A percentile compares a stretch with the other conserved stretches of the same genome.
Evolutionary conservation across 371 early-diverging fungal species (phyloP).

Genomic region (Lichtheimia hyalospora): DNA sequence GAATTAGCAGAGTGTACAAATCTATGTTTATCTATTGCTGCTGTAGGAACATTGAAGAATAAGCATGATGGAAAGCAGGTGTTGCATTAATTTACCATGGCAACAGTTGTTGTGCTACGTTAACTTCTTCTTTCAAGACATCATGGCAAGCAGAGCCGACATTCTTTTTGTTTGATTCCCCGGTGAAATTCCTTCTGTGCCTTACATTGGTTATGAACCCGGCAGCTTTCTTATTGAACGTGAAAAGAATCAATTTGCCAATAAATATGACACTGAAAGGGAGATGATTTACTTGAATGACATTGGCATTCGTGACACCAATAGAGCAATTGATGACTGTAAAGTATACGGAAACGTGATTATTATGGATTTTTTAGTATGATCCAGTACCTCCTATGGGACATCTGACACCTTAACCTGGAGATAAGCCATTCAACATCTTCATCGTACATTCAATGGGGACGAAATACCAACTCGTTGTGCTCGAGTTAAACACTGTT

Average conservation of each 20-base stretch:
- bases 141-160: neutral
- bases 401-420: too few species aligned
- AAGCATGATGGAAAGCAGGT: too few species aligned
- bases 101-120: too few species aligned
- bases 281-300: neutral
- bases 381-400: neutral
- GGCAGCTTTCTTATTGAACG: neutral
- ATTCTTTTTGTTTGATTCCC: neutral
- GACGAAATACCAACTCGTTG: neutral
- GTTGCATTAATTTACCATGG: too few species aligned
- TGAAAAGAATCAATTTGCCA: neutral
- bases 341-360: neutral
- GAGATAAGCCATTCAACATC: neutral
- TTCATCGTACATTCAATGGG: neutral
- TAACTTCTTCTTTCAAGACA: neutral
- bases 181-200: neutral
- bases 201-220: neutral
- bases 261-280: neutral
- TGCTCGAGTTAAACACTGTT: conserved; percentile 59
- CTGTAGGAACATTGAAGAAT: too few species aligned
- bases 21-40: too few species aligned
- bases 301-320: neutral
- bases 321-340: neutral
- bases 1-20: too few species aligned
- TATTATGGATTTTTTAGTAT: neutral